Evolutionary conservation across 2,329 filamentous ascomycete genomes (phyloP), one percentile per base, ranked within the genome.

Genomic region (Botrytis cinerea): DNA sequence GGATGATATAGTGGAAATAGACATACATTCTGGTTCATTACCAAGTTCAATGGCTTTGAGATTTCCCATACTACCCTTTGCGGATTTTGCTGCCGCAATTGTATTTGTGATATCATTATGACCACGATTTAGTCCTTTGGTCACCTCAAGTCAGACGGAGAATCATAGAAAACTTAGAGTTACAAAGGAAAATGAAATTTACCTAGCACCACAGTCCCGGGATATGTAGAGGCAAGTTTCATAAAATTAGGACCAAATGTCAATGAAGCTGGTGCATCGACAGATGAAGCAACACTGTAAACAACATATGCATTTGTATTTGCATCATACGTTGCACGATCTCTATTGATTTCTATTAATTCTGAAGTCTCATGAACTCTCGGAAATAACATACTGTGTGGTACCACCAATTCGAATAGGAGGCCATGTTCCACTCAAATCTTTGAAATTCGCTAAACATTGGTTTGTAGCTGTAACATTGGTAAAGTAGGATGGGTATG

Each of bases 391-490:
- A 71, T 74, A 84, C 82, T 88, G 86, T 0, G 87, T 89, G 0
- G 87, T 89, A 2, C 87, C 87, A n/a, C 87, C 87, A 71, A 89
- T 88, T 69, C 87, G 82, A 63, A 89, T 83, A 0, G 86, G 87
- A 12, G 87, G 86, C 84, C 84, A 87, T 18, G 80, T 82, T 2
- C 87, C 87, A 0, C 84, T 85, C 66, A 88, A 74, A 20, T 83
- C 81, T 74, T 84, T 84, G 76, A 87, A 83, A 76, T 88, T 88
- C 38, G 84, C 78, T 9, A 89, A 81, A 74, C 87, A 89, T 75
- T 85, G 84, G 0, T 80, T 82, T 0, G 87, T 89, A 1, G 85
- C 82, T 0, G 83, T 83, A 22, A 89, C 85, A 75, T 87, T 85
- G 25, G 82, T 84, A 75, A 88, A 84, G 78, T 89, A 89, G 0